Percentiles rank a stretch among this genome's conserved stretches.
Evolutionary conservation across 2,329 filamentous ascomycete genomes (phyloP).

Genomic region (Amauroascus niger): DNA sequence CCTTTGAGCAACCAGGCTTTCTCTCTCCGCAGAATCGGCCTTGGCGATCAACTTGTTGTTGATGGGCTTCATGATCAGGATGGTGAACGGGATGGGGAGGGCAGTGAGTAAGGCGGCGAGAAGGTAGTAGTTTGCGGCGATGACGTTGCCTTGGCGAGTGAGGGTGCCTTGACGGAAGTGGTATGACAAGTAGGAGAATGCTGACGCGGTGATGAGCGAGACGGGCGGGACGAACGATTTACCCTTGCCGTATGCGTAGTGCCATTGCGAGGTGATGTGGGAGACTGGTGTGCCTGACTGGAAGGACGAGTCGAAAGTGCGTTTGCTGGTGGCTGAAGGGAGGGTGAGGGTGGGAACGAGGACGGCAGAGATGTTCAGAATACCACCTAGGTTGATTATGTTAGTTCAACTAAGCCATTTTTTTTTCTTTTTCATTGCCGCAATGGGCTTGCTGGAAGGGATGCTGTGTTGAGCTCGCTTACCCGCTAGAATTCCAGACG

Average conservation of each 20-base stretch:
- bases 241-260: slow-evolving; percentile 39
- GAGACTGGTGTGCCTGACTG: slow-evolving; percentile 15
- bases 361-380: slow-evolving; percentile 13
- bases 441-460: background rate
- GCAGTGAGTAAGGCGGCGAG: slow-evolving; percentile 25
- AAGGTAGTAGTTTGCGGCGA: slow-evolving; percentile 20
- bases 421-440: background rate
- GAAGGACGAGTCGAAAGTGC: slow-evolving; percentile 14
- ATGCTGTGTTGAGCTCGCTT: background rate
- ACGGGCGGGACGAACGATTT: slow-evolving; percentile 46
- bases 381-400: slow-evolving; percentile 11
- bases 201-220: slow-evolving; percentile 43
- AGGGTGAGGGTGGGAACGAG: slow-evolving; percentile 16
- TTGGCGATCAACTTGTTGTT: slow-evolving; percentile 24
- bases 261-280: slow-evolving; percentile 27
- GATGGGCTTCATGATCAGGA: slow-evolving; percentile 23
- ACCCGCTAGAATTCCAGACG: slow-evolving; percentile 15
- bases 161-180: slow-evolving; percentile 14
- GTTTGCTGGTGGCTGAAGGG: slow-evolving; percentile 11
- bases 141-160: slow-evolving; percentile 13
- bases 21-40: slow-evolving; percentile 21
- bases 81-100: slow-evolving; percentile 29
- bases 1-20: slow-evolving; percentile 18
- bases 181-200: slow-evolving; percentile 37
- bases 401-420: background rate